Base-by-base conservation (phyloP, 2,329 filamentous ascomycete species). In the Chlorencoelia australis region DNA sequence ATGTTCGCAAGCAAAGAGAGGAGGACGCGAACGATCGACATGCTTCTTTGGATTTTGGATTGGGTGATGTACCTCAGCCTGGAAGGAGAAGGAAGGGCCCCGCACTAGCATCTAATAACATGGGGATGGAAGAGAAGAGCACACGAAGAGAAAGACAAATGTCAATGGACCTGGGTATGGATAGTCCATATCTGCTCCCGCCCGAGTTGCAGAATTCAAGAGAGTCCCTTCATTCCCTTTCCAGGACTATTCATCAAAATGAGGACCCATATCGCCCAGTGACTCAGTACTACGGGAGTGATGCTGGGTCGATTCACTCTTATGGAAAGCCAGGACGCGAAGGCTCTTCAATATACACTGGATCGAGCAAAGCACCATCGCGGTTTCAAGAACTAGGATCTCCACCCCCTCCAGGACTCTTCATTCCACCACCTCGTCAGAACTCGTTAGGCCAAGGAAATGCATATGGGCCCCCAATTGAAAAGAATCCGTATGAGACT, bases 151-250 rank as follows among this genome's bases (percentile, higher is more conserved):
- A 64, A 31, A 64, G 67, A 24, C 75, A 80, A 49, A 59, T 81
- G 33, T 82, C 78, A 21, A 75, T 63, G 48, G 60, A 62, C 41
- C 46, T 89, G 71, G 73, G 77, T 49, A 74, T 88, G 71, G 76
- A 82, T 53, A 91, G 79, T 50, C 91, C 91, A 2, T 98, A 96
- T 57, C 72, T 98, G n/a, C 69, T 96, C n/a, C 88, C 91, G 4
- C 83, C 84, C 1, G 78, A 75, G 37, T 55, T 89, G 14, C 77
- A 91, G 27, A 69, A 74, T 53, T 95, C 89, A 1, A 75, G 76
- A 29, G 87, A 94, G 48, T 95, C 89, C 4, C 68, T 96, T 44
- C 79, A 88, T 58, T 93, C 87, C 3, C 67, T 96, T 46, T 83
- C 87, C 17, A 78, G 82, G 36, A 81, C 79, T 2, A 71, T 89